Percentiles rank a stretch among this genome's conserved stretches.
These are phyloP conservation scores for Oryza australiensis DNA, from an alignment of 176 grass and related monocot species.

Conservation along the genomic window DNA sequence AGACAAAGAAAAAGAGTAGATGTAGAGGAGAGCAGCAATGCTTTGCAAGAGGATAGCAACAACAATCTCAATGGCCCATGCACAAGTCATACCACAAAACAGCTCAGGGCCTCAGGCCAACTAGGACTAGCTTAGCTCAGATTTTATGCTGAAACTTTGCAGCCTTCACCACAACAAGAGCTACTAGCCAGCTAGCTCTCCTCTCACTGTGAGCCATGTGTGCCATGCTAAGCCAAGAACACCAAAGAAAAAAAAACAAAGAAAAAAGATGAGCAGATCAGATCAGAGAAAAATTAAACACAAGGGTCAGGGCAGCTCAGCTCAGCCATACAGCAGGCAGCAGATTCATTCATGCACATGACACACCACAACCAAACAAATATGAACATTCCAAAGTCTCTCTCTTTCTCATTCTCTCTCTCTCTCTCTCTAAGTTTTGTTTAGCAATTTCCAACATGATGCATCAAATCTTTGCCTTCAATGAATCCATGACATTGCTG, in stretches of 20 bases:
- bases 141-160: slow-evolving; percentile 24
- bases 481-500: slow-evolving; percentile 7
- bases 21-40: not conserved
- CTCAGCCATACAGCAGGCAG: not conserved
- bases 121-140: slow-evolving; percentile 8
- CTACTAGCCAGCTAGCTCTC: not conserved
- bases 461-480: not conserved
- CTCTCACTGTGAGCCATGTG: slow-evolving; percentile 10
- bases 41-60: not conserved
- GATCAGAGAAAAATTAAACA: not conserved
- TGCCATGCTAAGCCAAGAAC: not conserved
- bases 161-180: slow-evolving; percentile 24
- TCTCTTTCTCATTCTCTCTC: not conserved
- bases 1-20: slow-evolving; percentile 33
- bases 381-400: slow-evolving; percentile 41
- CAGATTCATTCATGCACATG: not conserved
- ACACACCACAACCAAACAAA: slow-evolving; percentile 39
- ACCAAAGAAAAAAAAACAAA: not conserved
- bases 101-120: not conserved
- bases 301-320: not conserved
- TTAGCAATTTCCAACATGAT: not conserved
- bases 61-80: not conserved
- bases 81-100: not conserved
- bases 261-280: not conserved
- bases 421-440: not conserved